Base-by-base conservation (phyloP, 306 rosid genomes). In the Ormosia semicastrata region DNA sequence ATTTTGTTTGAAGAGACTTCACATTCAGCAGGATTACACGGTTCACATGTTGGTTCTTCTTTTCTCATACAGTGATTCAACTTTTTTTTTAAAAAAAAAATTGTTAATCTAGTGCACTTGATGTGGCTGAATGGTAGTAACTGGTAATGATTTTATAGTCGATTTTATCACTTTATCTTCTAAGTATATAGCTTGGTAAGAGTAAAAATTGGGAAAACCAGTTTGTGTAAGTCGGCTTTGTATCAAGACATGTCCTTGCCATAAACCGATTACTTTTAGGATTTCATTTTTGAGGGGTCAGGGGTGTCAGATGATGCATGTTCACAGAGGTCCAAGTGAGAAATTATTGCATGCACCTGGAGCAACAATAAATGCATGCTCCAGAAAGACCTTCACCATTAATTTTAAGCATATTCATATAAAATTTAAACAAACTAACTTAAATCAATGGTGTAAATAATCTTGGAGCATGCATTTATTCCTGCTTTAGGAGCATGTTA, bases 1-100 rank as follows among this genome's bases (percentile, higher is more conserved):
- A 77, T 85, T 86, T 88, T 85, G 59, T 66, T 89, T 37, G 91
- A 90, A 73, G 90, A 89, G 70, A 57, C 91, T 79, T 86, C 94
- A 47, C 71, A 77, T 73, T 83, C 90, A n/a, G 63, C 79, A 66
- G 86, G 84, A 70, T 72, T 85, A 69, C 86, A 77, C 65, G 47
- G 73, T 67, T 90, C 89, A 49, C 88, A 65, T 74, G 94, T 94
- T 84, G 85, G 93, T 85, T 52, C 30, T 75, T 33, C 58, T 80
- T 59, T 78, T 64, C 66, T 76, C 18, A 3, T 49, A 33, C 60
- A 56, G 54, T 15, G 58, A 64, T 79, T 63, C 63, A 7, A 49
- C 53, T 39, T 58, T 15, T 33, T 13, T 34, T 37, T 69, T 43
- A 12, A 9, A 3, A 11, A 30, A 5, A 7, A 56, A 36, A 15